A percentile compares a stretch with the other conserved stretches of the same genome.
Conservation (phyloP, 176 grass and related monocot species). For the Cymbopogon citratus region DNA sequence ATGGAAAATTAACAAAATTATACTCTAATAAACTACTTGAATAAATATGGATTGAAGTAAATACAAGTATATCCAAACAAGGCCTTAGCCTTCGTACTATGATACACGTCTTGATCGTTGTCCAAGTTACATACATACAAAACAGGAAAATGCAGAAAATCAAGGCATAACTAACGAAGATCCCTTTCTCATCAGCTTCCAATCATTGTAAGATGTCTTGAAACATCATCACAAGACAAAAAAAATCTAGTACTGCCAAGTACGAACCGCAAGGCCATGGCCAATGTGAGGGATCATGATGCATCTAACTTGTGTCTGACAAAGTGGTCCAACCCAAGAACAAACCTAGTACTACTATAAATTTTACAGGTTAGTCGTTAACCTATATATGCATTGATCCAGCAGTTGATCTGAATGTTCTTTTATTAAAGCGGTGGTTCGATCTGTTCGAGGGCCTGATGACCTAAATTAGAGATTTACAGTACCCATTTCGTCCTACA, state of each 20-base stretch:
- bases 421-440: too few species aligned
- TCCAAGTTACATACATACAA: background rate
- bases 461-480: too few species aligned
- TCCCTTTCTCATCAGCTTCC: background rate
- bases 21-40: too few species aligned
- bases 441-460: too few species aligned
- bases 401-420: background rate
- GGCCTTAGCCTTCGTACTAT: too few species aligned
- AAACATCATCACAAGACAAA: background rate
- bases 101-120: background rate
- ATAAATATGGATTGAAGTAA: too few species aligned
- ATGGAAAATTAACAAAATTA: too few species aligned
- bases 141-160: background rate
- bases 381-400: background rate
- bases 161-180: background rate
- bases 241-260: background rate
- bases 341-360: background rate
- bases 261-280: background rate
- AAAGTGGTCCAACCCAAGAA: background rate
- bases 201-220: conserved; percentile 9
- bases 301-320: background rate
- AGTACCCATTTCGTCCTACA: too few species aligned
- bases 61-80: too few species aligned
- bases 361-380: background rate
- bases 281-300: background rate